Base-by-base conservation (phyloP, 2,329 filamentous ascomycete species). In the Helminthosporium solani region DNA sequence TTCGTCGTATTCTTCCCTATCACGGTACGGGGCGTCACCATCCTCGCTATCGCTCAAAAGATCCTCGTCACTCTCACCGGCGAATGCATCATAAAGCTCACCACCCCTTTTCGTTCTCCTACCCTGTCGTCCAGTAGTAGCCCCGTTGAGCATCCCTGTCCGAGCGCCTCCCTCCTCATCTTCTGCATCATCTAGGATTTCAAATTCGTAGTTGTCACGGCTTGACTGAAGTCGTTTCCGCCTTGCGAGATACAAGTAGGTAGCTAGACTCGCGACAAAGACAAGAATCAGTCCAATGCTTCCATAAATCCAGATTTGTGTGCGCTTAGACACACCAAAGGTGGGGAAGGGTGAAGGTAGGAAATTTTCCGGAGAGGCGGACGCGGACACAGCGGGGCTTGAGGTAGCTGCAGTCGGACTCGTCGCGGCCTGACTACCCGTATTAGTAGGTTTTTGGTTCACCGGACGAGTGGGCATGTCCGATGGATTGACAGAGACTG, bases 71-170 rank as follows among this genome's bases (percentile, higher is more conserved):
- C 92, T 92, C 42, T 90, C 92, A 14, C 89, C 91, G 0, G 94
- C 94, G 77, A 99, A 99, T 3, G 94, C 94, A 75, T 99, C 94
- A 68, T 99, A 99, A 35, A 99, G 75, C 74, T 97, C 92, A 21
- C 92, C 90, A 2, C 90, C 94, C 16, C 89, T 76, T 54, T 76
- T 68, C 71, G 78, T 58, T 54, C 80, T 77, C 46, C 76, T 75
- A 15, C 73, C 76, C 70, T 47, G 70, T 69, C 63, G 53, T 16
- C 66, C 63, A 27, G 57, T 60, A 15, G 60, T 56, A 25, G 66
- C 50, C 44, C 67, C 49, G 64, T 73, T 60, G 18, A 70, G 48
- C 58, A 70, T 56, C 49, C 72, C 72, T 73, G 79, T 67, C 75
- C 75, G 40, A 67, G 73, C 47, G 60, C 21, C 79, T 77, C 57